A percentile compares a stretch with the other conserved stretches of the same genome.
Conservation (phyloP, 2,329 filamentous ascomycete genomes). For the Neodidymelliopsis sp. region DNA sequence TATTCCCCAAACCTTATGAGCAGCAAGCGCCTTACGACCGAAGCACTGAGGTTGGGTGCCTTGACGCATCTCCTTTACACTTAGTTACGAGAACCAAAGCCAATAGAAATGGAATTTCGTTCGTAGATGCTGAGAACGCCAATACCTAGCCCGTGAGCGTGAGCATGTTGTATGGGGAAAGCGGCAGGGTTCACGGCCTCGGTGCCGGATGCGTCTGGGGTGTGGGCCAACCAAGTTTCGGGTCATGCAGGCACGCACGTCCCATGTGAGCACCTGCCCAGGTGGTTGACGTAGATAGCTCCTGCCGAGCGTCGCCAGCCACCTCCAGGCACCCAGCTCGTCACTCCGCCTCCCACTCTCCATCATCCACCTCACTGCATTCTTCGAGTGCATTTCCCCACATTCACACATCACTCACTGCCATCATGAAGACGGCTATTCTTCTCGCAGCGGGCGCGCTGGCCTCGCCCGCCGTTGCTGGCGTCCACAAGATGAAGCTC, state of each 20-base stretch:
- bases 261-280: not conserved
- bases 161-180: slow-evolving; percentile 10
- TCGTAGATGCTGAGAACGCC: not conserved
- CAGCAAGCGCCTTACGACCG: too few species aligned
- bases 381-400: slow-evolving; percentile 19
- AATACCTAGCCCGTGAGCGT: too few species aligned
- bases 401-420: slow-evolving; percentile 19
- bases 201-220: slow-evolving; percentile 15
- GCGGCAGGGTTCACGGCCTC: slow-evolving; percentile 7
- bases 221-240: slow-evolving; percentile 5
- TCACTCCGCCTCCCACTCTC: slow-evolving; percentile 13
- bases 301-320: slow-evolving; percentile 23
- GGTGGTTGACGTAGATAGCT: slow-evolving; percentile 16
- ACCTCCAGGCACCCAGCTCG: slow-evolving; percentile 21
- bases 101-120: too few species aligned
- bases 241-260: slow-evolving; percentile 17
- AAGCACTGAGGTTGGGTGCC: too few species aligned
- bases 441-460: slow-evolving; percentile 80
- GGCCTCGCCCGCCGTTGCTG: slow-evolving; percentile 82
- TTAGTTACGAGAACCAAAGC: too few species aligned
- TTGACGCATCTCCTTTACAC: too few species aligned
- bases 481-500: slow-evolving; percentile 94
- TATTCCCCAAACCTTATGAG: too few species aligned
- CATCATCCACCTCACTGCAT: slow-evolving; percentile 21
- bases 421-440: slow-evolving; percentile 82